Evolutionary conservation across 352 stramenopile genomes (phyloP), one percentile per base, ranked within the genome.

Genomic region (Heterotrichella gracilis): DNA sequence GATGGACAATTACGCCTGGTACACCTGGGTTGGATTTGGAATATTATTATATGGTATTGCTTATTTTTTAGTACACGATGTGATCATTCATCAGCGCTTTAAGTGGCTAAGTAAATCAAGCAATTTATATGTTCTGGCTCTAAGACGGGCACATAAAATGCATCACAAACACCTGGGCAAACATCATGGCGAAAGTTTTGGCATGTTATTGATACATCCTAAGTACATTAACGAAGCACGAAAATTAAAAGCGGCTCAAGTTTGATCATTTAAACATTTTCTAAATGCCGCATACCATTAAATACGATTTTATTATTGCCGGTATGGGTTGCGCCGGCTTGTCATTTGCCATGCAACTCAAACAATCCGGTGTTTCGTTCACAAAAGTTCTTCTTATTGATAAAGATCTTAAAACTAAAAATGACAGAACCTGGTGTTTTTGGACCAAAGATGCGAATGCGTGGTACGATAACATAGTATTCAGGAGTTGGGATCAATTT

Each of bases 261-360:
- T n/a, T n/a, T n/a, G n/a, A n/a, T n/a, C n/a, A n/a, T n/a, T n/a
- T n/a, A n/a, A 53, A n/a, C 32, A n/a, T 17, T 53, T 9, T 53
- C 32, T 17, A 53, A 53, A 53, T 17, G n/a, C 9, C 32, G 32
- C 9, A 53, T 53, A n/a, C 9, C 32, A 53, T 9, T 53, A 53
- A n/a, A 53, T 53, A 53, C n/a, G 32, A 53, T 53, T 53, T 53
- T n/a, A 53, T 53, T n/a, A 53, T 53, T n/a, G 32, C 32, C 9
- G 32, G 32, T n/a, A 53, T 53, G 32, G 32, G 32, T 53, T 53
- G 32, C n/a, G 32, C 32, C 9, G 32, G 32, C 32, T 53, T 53
- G 32, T 53, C 32, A n/a, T n/a, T 53, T 53, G 32, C 32, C 9
- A 53, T 53, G 32, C 32, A 53, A 53, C 32, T 53, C 9, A 9